Percentiles rank a stretch among this genome's conserved stretches.
Evolutionary conservation across 2,329 filamentous ascomycete genomes (phyloP).

Genomic region (Trichoderma sp.): DNA sequence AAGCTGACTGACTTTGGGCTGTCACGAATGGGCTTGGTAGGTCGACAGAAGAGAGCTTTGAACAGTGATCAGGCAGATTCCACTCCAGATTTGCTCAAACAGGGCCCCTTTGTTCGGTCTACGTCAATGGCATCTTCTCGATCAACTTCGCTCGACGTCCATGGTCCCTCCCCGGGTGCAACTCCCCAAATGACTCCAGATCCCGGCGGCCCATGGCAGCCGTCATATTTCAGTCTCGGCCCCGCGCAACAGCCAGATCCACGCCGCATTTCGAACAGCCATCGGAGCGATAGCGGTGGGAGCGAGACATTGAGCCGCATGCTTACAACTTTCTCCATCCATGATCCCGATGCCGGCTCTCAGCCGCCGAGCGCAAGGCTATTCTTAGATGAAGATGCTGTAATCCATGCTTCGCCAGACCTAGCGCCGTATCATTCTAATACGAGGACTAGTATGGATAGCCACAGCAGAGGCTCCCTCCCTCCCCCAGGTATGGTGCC

Average conservation of each 20-base stretch:
- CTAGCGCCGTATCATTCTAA: constrained; percentile 52
- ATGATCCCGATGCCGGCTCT: constrained; percentile 55
- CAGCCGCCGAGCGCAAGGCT: constrained; percentile 53
- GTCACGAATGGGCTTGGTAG: constrained; percentile 94
- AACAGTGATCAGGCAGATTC: constrained; percentile 75
- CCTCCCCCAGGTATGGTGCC: constrained; percentile 71
- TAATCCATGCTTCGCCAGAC: constrained; percentile 76
- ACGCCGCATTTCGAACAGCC: constrained; percentile 68
- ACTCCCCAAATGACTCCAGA: constrained; percentile 87
- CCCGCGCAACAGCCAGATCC: constrained; percentile 56
- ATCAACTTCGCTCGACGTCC: constrained; percentile 90
- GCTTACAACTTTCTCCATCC: constrained; percentile 76
- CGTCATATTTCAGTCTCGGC: constrained; percentile 87
- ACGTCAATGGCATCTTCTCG: constrained; percentile 86
- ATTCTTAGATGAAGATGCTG: constrained; percentile 74
- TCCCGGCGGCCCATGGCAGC: constrained; percentile 65
- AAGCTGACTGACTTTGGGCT: constrained; percentile 98
- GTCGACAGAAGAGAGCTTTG: constrained; percentile 90
- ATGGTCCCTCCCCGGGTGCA: constrained; percentile 75
- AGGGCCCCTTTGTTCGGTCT: constrained; percentile 85
- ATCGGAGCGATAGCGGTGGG: constrained; percentile 88
- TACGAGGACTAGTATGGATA: constrained; percentile 39
- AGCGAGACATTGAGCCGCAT: constrained; percentile 83
- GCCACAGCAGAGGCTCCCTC: constrained; percentile 38
- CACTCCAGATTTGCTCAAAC: constrained; percentile 89